Base-by-base conservation (phyloP, 176 grass and related monocot genomes). In the Tuctoria greenei region DNA sequence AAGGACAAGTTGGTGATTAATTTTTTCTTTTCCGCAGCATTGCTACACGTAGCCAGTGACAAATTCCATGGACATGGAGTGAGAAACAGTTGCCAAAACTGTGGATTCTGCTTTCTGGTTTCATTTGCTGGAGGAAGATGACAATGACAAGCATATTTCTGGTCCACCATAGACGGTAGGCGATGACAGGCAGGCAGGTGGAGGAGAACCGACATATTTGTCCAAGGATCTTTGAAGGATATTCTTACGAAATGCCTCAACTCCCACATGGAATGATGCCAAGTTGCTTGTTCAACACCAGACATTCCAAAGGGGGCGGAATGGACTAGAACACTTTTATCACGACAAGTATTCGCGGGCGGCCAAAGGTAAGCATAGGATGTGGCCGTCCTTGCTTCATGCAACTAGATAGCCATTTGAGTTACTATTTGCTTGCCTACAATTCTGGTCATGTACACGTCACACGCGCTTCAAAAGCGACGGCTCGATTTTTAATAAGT, bases 211-310 rank as follows among this genome's bases (percentile, higher is more conserved):
- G 41, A 41, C 14, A 52, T 50, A 46, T 46, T 61, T 61, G 15
- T 47, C 72, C 2, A 51, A 51, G 31, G 14, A 50, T n/a, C 5
- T 49, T 2, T 41, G n/a, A 23, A 50, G 64, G 54, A 61, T 69
- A 83, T 83, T 39, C 72, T 16, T 10, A 54, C 4, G 35, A 70
- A 71, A 77, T 71, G 73, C 65, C 65, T 1, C 14, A 8, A 16
- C 16, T 61, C 34, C 34, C 17, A 15, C 23, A 52, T 28, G 26
- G 46, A 18, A 54, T 60, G 37, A 24, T 17, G 65, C 73, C 73
- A 77, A 51, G 35, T 54, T 70, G 43, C 56, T 15, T 70, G 43
- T 43, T 12, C n/a, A 24, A 42, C 44, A 5, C 56, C 81, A 54
- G 40, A 28, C 21, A 50, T 20, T 1, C 51, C 5, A 31, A 50